Base-by-base conservation (phyloP, 139 green algal genomes). In the Coccomyxa sp. region DNA sequence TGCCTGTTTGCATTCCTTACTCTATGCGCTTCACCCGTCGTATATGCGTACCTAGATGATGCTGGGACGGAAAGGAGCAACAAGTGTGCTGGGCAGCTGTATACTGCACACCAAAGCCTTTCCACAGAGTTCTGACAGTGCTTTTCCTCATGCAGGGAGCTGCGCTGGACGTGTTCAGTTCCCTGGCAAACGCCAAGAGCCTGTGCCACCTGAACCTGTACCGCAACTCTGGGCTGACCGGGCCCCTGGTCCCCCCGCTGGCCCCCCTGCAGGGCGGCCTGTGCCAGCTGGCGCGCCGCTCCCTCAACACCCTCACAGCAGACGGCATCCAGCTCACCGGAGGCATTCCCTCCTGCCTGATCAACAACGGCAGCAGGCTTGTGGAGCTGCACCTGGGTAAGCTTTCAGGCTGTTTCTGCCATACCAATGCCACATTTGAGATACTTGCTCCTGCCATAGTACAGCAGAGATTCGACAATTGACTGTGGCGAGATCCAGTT, bases 151-250 rank as follows among this genome's bases (percentile, higher is more conserved):
- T 29, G 18, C 64, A 71, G 64, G 64, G 29, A 5, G 6, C 64
- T 37, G 38, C 39, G 16, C 8, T 38, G 37, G 72, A 77, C 72
- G 38, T 77, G 72, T 77, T 77, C 40, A 5, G 27, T 16, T 5
- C 72, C 2, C 72, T 77, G 38, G 72, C 72, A 2, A 34, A 24
- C 39, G 72, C 39, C 0, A 36, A 24, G 33, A 2, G 38, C 72
- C 72, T 77, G 38, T 10, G 27, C 8, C 39, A 68, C 39, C 5
- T 77, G 6, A 77, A 77, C 72, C 41, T 77, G 72, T 77, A 39
- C 39, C 16, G 39, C 7, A 68, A 55, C 39, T 24, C 38, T 14
- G 72, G 72, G 37, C 39, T 77, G 38, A 64, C 38, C 16, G 72
- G 72, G 16, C 18, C 72, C 16, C 72, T 64, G 37, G 18, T 24